These are phyloP conservation scores for Eucalyptus globulus DNA, from an alignment of 345 rosid genomes.

Conservation along the genomic window DNA sequence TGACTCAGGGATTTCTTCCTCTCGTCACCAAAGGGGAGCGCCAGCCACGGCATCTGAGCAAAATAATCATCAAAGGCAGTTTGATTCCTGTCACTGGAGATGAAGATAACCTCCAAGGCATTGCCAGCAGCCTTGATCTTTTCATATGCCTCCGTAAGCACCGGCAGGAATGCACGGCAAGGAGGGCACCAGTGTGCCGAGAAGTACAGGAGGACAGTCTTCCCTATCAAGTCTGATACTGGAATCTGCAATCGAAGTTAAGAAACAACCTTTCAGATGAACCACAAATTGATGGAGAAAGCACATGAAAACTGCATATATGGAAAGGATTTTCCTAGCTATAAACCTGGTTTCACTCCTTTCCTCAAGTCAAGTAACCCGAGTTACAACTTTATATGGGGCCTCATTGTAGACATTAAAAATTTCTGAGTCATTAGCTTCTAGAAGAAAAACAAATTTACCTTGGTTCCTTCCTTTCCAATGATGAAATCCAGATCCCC, in stretches of 20 bases:
- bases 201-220: slow-evolving; percentile 32
- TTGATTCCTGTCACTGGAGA: slow-evolving; percentile 28
- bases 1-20: slow-evolving; percentile 12
- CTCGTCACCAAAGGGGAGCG: slow-evolving; percentile 24
- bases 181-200: slow-evolving; percentile 37
- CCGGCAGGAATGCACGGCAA: slow-evolving; percentile 27
- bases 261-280: background rate
- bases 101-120: slow-evolving; percentile 23
- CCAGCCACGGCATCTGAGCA: slow-evolving; percentile 30
- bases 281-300: background rate
- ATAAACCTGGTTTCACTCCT: background rate
- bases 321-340: background rate
- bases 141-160: slow-evolving; percentile 13
- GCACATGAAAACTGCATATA: background rate
- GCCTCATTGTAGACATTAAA: background rate
- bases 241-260: slow-evolving; percentile 10
- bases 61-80: slow-evolving; percentile 12
- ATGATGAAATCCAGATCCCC: slow-evolving; percentile 5
- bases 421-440: background rate
- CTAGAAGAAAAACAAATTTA: background rate
- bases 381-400: background rate
- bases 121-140: slow-evolving; percentile 13
- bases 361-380: background rate
- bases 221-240: slow-evolving; percentile 23
- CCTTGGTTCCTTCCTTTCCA: slow-evolving; percentile 4